Evolutionary conservation across 2,329 filamentous ascomycete genomes (phyloP).

Genomic region (Orbilia ellipsospora): DNA sequence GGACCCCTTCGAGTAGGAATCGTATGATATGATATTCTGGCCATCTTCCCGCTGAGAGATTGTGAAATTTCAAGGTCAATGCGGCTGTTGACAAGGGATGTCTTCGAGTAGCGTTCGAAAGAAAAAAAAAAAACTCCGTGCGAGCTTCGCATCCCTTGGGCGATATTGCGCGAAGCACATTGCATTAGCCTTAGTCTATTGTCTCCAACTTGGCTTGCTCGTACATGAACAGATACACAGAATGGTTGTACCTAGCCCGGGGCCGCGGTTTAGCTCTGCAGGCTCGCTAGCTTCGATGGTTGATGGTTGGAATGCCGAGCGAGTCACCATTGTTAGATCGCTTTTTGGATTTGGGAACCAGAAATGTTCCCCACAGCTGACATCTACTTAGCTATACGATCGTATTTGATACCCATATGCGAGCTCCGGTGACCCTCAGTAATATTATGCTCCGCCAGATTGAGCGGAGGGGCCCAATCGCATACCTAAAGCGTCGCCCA

Average conservation of each 20-base stretch:
- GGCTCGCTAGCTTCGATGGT: background rate
- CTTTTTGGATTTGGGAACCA: no score
- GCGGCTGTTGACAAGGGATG: slow-evolving; percentile 38
- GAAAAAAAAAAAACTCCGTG: slow-evolving; percentile 37
- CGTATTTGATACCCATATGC: no score
- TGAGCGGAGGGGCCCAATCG: slow-evolving; percentile 40
- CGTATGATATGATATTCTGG: slow-evolving; percentile 35
- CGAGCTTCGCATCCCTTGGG: slow-evolving; percentile 17
- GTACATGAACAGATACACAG: slow-evolving; percentile 33
- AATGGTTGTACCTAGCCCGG: slow-evolving; percentile 5
- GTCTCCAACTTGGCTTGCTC: no score
- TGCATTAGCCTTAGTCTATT: slow-evolving; percentile 24
- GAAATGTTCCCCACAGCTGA: slow-evolving; percentile 31
- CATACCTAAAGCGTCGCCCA: slow-evolving; percentile 17
- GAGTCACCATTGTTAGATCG: no score
- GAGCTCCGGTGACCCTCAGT: background rate
- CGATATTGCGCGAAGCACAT: slow-evolving; percentile 40
- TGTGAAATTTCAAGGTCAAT: slow-evolving; percentile 49
- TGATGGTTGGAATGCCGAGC: no score
- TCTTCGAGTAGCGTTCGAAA: slow-evolving; percentile 5
- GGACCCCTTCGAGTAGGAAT: slow-evolving; percentile 11
- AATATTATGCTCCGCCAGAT: slow-evolving; percentile 31
- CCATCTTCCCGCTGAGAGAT: slow-evolving; percentile 3
- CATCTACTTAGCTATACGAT: no score
- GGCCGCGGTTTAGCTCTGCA: slow-evolving; percentile 8